These are phyloP conservation scores for Cercospora sojina DNA, from an alignment of 2,329 filamentous ascomycete genomes.

Conservation along the genomic window DNA sequence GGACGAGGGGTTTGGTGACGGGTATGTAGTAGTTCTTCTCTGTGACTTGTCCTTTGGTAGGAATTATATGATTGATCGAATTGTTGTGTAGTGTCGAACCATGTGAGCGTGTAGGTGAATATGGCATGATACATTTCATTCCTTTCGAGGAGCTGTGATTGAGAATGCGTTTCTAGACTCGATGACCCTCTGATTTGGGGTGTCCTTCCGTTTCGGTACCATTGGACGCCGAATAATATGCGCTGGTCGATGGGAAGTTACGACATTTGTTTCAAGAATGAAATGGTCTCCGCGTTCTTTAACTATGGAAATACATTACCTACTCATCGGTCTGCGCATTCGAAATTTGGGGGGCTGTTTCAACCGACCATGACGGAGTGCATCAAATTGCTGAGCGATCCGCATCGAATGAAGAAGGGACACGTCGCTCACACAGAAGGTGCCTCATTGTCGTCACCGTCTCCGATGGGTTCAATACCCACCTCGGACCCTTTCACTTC, in stretches of 20 bases:
- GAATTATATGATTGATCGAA: background rate
- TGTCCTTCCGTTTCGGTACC: slow-evolving; percentile 72
- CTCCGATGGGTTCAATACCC: slow-evolving; percentile 18
- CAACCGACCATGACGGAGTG: slow-evolving; percentile 86
- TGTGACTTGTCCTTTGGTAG: background rate
- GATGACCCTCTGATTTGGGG: slow-evolving; percentile 97
- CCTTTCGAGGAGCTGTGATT: background rate
- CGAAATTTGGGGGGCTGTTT: slow-evolving; percentile 76
- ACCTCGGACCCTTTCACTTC: slow-evolving; percentile 57
- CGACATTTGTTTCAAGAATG: slow-evolving; percentile 90
- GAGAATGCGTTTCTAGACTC: slow-evolving; percentile 55
- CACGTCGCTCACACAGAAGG: background rate
- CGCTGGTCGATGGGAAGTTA: slow-evolving; percentile 90
- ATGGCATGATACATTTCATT: background rate
- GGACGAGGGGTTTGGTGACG: slow-evolving; percentile 77
- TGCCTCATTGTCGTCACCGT: slow-evolving; percentile 2
- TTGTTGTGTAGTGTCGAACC: slow-evolving; percentile 59
- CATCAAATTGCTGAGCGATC: slow-evolving; percentile 72
- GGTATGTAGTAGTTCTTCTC: slow-evolving; percentile 52
- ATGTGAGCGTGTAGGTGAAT: background rate
- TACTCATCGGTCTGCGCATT: slow-evolving; percentile 78
- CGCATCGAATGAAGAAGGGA: slow-evolving; percentile 21
- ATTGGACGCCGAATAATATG: slow-evolving; percentile 69
- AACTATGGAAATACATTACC: slow-evolving; percentile 84
- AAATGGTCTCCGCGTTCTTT: slow-evolving; percentile 78